phyloP scores from a whole-genome alignment of 177 flowering plant genomes.

The Vitis hybrid region DNA sequence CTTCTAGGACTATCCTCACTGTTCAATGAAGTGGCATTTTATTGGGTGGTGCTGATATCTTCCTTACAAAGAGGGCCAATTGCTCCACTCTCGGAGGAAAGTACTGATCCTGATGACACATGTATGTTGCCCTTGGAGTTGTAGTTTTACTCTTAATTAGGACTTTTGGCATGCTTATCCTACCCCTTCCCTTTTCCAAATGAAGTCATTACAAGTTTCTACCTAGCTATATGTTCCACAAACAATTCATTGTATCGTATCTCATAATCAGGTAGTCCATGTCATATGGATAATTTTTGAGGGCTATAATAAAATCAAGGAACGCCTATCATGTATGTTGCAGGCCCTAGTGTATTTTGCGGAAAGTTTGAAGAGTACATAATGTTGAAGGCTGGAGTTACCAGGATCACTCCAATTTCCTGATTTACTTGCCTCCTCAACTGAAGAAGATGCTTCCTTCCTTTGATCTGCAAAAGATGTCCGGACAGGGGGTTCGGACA shows the following conservation, averaged over 20 bases:
- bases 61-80: slow-evolving; percentile 96
- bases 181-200: slow-evolving; percentile 81
- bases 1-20: slow-evolving; percentile 75
- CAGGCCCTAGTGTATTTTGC: too few relatives aligned
- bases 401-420: too few relatives aligned
- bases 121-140: slow-evolving; percentile 72
- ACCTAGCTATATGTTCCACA: slow-evolving; percentile 13
- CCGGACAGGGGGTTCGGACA: too few relatives aligned
- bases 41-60: slow-evolving; percentile 90
- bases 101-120: slow-evolving; percentile 77
- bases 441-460: too few relatives aligned
- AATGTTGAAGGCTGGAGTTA: too few relatives aligned
- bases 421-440: too few relatives aligned
- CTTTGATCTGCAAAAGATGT: too few relatives aligned
- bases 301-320: too few relatives aligned
- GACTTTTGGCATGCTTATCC: slow-evolving; percentile 81
- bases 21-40: slow-evolving; percentile 88
- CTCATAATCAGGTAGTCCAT: too few relatives aligned
- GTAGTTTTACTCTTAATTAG: slow-evolving; percentile 73
- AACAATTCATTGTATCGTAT: neutral
- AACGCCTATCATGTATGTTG: too few relatives aligned
- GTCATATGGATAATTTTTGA: too few relatives aligned
- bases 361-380: too few relatives aligned
- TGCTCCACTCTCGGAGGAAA: slow-evolving; percentile 87
- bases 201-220: slow-evolving; percentile 38